Percentiles rank a stretch among this genome's conserved stretches.
phyloP scores from a whole-genome alignment of 768 basidiomycete genomes.

The Mycena vulgaris region DNA sequence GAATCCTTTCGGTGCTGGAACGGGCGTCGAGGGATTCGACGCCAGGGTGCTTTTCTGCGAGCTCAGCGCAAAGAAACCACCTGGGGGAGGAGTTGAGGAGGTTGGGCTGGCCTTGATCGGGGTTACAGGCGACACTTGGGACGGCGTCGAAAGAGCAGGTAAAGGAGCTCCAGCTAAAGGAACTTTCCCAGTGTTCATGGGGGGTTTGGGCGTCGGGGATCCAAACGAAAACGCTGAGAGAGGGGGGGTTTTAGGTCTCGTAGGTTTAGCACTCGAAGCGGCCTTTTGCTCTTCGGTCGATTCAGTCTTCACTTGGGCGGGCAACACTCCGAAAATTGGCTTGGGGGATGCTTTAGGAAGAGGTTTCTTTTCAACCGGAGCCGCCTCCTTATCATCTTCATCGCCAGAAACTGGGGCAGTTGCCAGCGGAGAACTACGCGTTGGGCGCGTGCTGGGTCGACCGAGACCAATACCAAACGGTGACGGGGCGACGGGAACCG shows the following conservation, averaged over 20 bases:
- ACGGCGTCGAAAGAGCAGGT: constrained; percentile 17
- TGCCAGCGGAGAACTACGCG: constrained; percentile 85
- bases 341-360: constrained; percentile 60
- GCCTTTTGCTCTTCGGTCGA: constrained; percentile 42
- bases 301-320: constrained; percentile 46
- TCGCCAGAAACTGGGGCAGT: constrained; percentile 63
- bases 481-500: constrained; percentile 53
- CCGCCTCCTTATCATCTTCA: constrained; percentile 56
- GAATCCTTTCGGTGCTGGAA: constrained; percentile 25
- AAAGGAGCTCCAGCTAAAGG: constrained; percentile 29
- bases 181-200: constrained; percentile 6
- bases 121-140: constrained; percentile 5
- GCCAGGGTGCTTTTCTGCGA: constrained; percentile 10
- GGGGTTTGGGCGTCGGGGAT: constrained; percentile 20
- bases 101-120: constrained; percentile 12
- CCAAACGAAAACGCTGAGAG: constrained; percentile 52
- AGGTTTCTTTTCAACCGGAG: constrained; percentile 43
- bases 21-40: constrained; percentile 9
- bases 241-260: constrained; percentile 67
- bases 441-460: constrained; percentile 75
- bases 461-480: constrained; percentile 65
- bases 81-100: constrained; percentile 19
- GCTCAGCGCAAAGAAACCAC: constrained; percentile 27
- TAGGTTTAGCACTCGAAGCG: constrained; percentile 42
- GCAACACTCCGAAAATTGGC: constrained; percentile 51